Evolutionary conservation across 208 protist genomes (phyloP).

Genomic region (Crithidia thermophila): DNA sequence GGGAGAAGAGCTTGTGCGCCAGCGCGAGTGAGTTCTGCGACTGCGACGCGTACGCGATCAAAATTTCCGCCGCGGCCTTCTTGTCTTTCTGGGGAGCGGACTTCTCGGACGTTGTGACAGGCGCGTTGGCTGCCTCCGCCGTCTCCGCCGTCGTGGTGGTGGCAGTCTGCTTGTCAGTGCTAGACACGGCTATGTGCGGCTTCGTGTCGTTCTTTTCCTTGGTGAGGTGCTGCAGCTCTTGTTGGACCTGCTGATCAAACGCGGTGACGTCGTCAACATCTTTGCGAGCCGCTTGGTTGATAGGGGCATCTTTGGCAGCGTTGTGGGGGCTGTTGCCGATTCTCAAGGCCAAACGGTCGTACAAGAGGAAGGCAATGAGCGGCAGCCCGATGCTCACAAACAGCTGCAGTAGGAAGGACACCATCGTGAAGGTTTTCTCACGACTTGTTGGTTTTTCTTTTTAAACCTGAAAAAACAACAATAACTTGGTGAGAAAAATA

Average conservation of each 20-base stretch:
- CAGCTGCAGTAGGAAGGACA: conserved; percentile 23
- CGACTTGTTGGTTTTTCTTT: not conserved
- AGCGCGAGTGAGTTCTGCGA: conserved; percentile 59
- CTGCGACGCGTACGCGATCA: conserved; percentile 75
- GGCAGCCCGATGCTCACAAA: conserved; percentile 19
- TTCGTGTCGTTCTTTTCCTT: not conserved
- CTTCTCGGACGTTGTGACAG: no score
- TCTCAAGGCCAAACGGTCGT: conserved; percentile 15
- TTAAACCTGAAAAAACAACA: no score
- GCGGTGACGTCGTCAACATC: not conserved
- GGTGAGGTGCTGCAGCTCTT: conserved; percentile 13
- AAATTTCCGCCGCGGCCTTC: conserved; percentile 33
- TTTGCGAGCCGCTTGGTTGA: not conserved
- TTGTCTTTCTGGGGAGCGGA: not conserved
- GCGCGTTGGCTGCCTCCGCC: not conserved
- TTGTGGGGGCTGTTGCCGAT: not conserved
- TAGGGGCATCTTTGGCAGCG: not conserved
- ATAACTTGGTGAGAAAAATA: no score
- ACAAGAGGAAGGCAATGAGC: conserved; percentile 15
- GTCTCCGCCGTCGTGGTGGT: no score
- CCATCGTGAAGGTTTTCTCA: conserved; percentile 9
- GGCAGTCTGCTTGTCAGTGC: no score
- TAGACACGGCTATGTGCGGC: no score
- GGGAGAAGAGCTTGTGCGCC: conserved; percentile 66
- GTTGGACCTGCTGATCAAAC: conserved; percentile 7